These are phyloP conservation scores for Salix koriyanagi DNA, from an alignment of 345 rosid species.

Conservation along the genomic window DNA sequence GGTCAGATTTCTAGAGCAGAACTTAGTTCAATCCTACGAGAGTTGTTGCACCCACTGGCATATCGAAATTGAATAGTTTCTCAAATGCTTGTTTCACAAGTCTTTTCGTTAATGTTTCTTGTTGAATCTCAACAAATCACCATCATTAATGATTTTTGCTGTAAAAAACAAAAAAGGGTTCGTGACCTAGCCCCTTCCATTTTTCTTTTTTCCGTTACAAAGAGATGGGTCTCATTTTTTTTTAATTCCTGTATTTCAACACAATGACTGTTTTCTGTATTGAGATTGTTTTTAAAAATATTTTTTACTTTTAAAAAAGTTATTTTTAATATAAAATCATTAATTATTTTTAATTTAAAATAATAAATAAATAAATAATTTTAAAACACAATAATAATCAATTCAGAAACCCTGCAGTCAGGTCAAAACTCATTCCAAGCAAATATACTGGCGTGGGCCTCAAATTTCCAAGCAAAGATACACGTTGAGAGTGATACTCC, in stretches of 20 bases:
- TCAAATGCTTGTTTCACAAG: slow-evolving; percentile 41
- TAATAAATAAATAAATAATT: too few species aligned
- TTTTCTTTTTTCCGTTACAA: not conserved
- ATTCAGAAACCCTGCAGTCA: not conserved
- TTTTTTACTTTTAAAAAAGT: too few species aligned
- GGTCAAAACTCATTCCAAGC: slow-evolving; percentile 15
- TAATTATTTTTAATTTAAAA: too few species aligned
- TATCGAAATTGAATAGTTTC: slow-evolving; percentile 12
- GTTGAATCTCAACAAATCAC: slow-evolving; percentile 13
- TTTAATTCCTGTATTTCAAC: too few species aligned
- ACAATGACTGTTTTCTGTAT: too few species aligned
- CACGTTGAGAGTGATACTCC: not conserved
- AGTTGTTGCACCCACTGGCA: slow-evolving; percentile 71
- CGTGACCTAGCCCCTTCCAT: not conserved
- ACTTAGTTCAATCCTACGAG: slow-evolving; percentile 32
- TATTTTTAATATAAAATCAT: too few species aligned
- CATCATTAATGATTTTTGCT: not conserved
- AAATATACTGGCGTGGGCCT: not conserved
- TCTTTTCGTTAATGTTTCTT: slow-evolving; percentile 8
- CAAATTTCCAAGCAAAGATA: not conserved
- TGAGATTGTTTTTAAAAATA: too few species aligned
- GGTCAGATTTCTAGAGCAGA: slow-evolving; percentile 8
- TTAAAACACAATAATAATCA: too few species aligned
- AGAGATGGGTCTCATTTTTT: not conserved
- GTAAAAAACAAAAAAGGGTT: not conserved